These are phyloP conservation scores for Thalassiosira profunda DNA, from an alignment of 108 stramenopile species.

Conservation along the genomic window DNA sequence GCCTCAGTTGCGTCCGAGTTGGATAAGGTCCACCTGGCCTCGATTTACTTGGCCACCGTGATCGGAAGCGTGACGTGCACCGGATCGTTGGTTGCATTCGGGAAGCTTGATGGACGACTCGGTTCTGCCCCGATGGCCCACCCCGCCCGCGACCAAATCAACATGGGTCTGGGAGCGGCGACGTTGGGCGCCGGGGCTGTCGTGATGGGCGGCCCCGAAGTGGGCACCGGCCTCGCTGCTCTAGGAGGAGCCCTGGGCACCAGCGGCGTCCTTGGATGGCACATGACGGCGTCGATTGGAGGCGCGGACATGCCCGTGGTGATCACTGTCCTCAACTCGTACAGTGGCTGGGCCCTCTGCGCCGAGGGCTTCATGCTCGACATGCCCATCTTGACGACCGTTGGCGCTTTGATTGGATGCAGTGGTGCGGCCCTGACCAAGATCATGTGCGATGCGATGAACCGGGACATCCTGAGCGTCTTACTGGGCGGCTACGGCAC, in stretches of 20 bases:
- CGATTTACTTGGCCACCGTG: conserved; percentile 95
- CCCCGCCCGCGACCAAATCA: conserved; percentile 87
- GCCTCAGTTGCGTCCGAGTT: conserved; percentile 69
- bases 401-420: conserved; percentile 99
- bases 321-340: conserved; percentile 98
- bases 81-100: conserved; percentile 98
- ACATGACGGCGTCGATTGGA: conserved; percentile 98
- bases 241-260: conserved; percentile 86
- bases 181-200: conserved; percentile 91
- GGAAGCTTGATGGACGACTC: conserved; percentile 94
- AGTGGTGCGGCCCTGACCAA: conserved; percentile 98
- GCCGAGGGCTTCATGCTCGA: conserved; percentile 99
- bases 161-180: conserved; percentile 93
- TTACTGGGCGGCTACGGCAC: conserved; percentile 97
- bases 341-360: conserved; percentile 95
- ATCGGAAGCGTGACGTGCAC: conserved; percentile 98
- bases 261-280: conserved; percentile 92
- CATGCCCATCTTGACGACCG: conserved; percentile 97
- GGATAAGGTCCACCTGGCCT: conserved; percentile 84
- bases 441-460: conserved; percentile 99
- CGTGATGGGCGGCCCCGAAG: conserved; percentile 79
- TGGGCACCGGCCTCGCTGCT: conserved; percentile 80
- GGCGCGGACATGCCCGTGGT: conserved; percentile 99
- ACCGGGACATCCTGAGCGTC: conserved; percentile 95
- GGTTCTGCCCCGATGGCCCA: conserved; percentile 80